phyloP scores from a whole-genome alignment of 163 green algal species.

The Trebouxiophyceae sp. region DNA sequence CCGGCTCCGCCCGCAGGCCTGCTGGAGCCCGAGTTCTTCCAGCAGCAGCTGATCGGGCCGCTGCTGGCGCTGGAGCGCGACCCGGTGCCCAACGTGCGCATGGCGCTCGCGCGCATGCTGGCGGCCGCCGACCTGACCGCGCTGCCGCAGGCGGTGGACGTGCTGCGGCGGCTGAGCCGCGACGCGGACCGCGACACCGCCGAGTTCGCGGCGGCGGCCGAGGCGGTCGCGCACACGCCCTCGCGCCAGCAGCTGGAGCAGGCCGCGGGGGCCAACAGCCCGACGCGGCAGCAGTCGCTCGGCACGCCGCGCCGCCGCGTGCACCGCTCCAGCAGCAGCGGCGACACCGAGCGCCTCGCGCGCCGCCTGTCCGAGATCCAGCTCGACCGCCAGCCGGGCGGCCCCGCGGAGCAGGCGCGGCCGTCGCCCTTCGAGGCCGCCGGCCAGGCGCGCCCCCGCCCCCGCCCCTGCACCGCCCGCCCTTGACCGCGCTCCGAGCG shows the following conservation, averaged over 20 bases:
- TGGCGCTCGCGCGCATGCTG: constrained; percentile 20
- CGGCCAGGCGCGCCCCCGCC: too few species aligned
- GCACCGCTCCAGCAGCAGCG: too few species aligned
- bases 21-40: not conserved
- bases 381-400: too few species aligned
- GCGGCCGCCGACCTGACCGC: not conserved
- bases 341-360: too few species aligned
- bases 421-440: too few species aligned
- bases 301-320: too few species aligned
- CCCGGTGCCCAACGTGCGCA: constrained; percentile 23
- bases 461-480: too few species aligned
- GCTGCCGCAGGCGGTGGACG: not conserved
- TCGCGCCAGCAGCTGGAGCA: not conserved
- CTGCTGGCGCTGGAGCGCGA: constrained; percentile 16
- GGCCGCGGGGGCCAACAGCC: not conserved
- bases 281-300: not conserved
- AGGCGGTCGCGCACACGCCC: not conserved
- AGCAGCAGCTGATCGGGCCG: constrained; percentile 8
- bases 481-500: too few species aligned
- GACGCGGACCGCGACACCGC: not conserved
- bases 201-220: not conserved
- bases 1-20: not conserved
- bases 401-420: too few species aligned
- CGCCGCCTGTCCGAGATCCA: too few species aligned
- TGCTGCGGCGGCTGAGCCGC: not conserved